Evolutionary conservation across 78 protist genomes (phyloP), one percentile per base, ranked within the genome.

Genomic region (Tieghemostelium lacteum): DNA sequence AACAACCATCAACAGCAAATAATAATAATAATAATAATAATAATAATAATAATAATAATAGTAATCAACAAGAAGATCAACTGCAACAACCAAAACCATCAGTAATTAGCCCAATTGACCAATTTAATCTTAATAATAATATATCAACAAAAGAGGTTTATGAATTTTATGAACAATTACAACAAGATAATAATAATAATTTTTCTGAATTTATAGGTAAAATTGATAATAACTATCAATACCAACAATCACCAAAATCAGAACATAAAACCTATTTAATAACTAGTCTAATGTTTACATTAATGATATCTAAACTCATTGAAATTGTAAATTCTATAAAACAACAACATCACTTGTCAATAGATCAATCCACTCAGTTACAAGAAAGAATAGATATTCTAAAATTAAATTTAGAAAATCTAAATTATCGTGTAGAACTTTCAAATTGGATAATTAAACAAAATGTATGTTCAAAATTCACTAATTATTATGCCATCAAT

Each of bases 311-410:
- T 39, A 55, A 42, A 39, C 36, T 80, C 10, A 42, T 22, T 14
- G 24, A 8, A 19, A 39, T 80, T n/a, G 28, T 80, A 28, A n/a
- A 57, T 1, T 69, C 20, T 42, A 80, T 69, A 57, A 57, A 14
- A n/a, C 29, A 57, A 45, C 54, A 39, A 28, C 10, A 6, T 10
- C 6, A 45, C 6, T 6, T 14, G 6, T n/a, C n/a, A n/a, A n/a
- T n/a, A n/a, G 52, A 45, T 14, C n/a, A 42, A n/a, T 69, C 75
- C 14, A 19, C 20, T 10, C 37, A 20, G 1, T 49, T 26, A 49
- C 75, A 69, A 69, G 88, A 80, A 31, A 31, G 88, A 42, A 80
- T 80, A 29, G 58, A 80, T 55, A 69, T 80, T 26, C 24, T 80
- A 28, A 12, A 19, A 39, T 40, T 24, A 19, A 80, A 80, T 67